Evolutionary conservation across 1,284 basidiomycete species (phyloP), one percentile per base, ranked within the genome.

Genomic region (Moniliella sp.): DNA sequence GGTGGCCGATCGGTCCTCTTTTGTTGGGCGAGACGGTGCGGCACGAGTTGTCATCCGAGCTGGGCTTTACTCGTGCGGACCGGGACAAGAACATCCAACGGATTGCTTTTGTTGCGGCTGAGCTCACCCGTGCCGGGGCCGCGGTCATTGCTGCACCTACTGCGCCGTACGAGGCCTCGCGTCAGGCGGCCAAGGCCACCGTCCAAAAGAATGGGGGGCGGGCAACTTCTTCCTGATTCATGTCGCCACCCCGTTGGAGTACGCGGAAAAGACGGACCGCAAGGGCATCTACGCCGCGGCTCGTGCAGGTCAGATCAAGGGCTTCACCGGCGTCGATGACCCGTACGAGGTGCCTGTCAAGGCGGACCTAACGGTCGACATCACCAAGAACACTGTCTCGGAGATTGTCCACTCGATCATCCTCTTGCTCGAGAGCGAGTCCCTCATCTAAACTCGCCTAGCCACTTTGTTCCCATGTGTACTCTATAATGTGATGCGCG

Each of bases 211-310:
- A 76, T 36, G 69, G 68, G n/a, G 86, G 79, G 9, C 78, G 19
- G 81, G 74, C 33, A 94, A 93, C 66, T 83, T 86, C 64, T 97
- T 93, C 74, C 66, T 84, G 30, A 69, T 97, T 37, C 81, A 97
- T 62, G 83, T 97, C 35, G 78, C 79, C 15, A 97, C 91, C 0
- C 81, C 86, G 8, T 66, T 91, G 26, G 78, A 76, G 48, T 66
- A 78, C 59, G 88, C 83, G 61, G 86, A 93, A 65, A 72, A 70
- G 61, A 78, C 74, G 4, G 91, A 97, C 65, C 70, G 86, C 42
- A 73, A 72, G 50, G 82, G 80, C 4, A 63, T 79, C 12, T 97
- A 86, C 63, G 72, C 73, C 32, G 72, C 72, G 48, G 88, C 88
- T 7, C 70, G 83, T 27, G 64, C 66, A 17, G 86, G 88, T 15